phyloP scores from a whole-genome alignment of 2,329 filamentous ascomycete genomes.

The Dendrostoma leiphaemia region DNA sequence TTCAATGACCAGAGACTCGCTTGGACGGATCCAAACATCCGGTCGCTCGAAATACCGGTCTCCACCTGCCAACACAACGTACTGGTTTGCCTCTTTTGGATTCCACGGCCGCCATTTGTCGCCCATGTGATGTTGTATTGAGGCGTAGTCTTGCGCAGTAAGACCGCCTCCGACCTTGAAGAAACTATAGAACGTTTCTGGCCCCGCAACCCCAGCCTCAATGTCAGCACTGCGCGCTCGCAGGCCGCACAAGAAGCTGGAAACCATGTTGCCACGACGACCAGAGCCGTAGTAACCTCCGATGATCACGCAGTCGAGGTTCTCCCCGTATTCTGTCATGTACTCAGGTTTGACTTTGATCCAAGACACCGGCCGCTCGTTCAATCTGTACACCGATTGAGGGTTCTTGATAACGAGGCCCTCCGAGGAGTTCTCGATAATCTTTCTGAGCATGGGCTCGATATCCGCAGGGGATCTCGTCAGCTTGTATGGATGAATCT shows the following conservation, averaged over 20 bases:
- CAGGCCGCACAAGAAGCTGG: conserved; percentile 88
- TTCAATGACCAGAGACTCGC: conserved; percentile 81
- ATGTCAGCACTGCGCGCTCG: conserved; percentile 70
- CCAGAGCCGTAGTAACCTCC: conserved; percentile 93
- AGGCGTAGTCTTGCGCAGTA: conserved; percentile 77
- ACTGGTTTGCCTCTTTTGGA: conserved; percentile 69
- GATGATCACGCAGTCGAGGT: conserved; percentile 83
- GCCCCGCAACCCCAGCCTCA: conserved; percentile 49
- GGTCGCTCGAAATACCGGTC: conserved; percentile 69
- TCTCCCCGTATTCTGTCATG: conserved; percentile 94
- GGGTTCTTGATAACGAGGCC: conserved; percentile 94
- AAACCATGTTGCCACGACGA: conserved; percentile 74
- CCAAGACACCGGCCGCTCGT: conserved; percentile 93
- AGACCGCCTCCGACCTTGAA: conserved; percentile 98
- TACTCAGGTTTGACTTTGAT: conserved; percentile 99
- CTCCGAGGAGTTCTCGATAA: conserved; percentile 84
- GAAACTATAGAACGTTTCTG: conserved; percentile 86
- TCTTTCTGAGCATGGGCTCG: conserved; percentile 74
- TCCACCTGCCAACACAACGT: conserved; percentile 78
- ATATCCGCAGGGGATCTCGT: conserved; percentile 70
- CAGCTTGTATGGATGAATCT: conserved; percentile 72
- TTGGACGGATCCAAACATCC: conserved; percentile 90
- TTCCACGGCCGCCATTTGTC: conserved; percentile 93
- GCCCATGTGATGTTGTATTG: conserved; percentile 79
- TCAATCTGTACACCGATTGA: conserved; percentile 78